A percentile compares a stretch with the other conserved stretches of the same genome.
Evolutionary conservation across 1,284 basidiomycete species (phyloP).

Genomic region (Jaminaea rosea): DNA sequence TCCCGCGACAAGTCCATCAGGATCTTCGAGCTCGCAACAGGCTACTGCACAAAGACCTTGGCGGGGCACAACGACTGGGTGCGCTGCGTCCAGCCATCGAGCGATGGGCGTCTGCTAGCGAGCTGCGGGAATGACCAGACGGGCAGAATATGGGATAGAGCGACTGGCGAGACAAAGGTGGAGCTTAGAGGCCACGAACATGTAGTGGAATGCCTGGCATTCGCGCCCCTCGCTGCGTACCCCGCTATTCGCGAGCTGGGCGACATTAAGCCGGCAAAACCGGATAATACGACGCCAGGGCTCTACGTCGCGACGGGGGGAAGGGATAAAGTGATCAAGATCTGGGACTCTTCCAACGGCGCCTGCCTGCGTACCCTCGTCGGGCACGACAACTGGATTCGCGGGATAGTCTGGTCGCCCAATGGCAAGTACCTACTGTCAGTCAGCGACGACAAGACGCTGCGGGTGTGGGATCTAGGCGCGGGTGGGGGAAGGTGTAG

Average conservation of each 20-base stretch:
- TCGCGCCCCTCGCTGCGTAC: conserved; percentile 68
- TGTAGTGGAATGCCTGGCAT: conserved; percentile 71
- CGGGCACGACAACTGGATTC: conserved; percentile 43
- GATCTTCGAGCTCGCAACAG: conserved; percentile 74
- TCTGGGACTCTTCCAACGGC: conserved; percentile 75
- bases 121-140: conserved; percentile 82
- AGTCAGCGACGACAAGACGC: conserved; percentile 80
- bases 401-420: conserved; percentile 34
- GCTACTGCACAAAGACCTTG: conserved; percentile 49
- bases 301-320: conserved; percentile 70
- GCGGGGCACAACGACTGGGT: conserved; percentile 61
- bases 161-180: conserved; percentile 66
- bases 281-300: conserved; percentile 48
- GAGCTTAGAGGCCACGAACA: conserved; percentile 82
- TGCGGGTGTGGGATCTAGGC: conserved; percentile 76
- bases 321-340: conserved; percentile 74
- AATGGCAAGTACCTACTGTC: conserved; percentile 72
- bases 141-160: conserved; percentile 67
- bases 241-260: conserved; percentile 67
- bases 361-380: conserved; percentile 60
- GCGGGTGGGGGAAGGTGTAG: conserved; percentile 64
- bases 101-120: conserved; percentile 65
- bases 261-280: conserved; percentile 54
- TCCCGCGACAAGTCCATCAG: conserved; percentile 77
- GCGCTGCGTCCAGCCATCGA: conserved; percentile 60